Evolutionary conservation across 2,329 filamentous ascomycete genomes (phyloP).

Genomic region (Erysiphe pulchra): DNA sequence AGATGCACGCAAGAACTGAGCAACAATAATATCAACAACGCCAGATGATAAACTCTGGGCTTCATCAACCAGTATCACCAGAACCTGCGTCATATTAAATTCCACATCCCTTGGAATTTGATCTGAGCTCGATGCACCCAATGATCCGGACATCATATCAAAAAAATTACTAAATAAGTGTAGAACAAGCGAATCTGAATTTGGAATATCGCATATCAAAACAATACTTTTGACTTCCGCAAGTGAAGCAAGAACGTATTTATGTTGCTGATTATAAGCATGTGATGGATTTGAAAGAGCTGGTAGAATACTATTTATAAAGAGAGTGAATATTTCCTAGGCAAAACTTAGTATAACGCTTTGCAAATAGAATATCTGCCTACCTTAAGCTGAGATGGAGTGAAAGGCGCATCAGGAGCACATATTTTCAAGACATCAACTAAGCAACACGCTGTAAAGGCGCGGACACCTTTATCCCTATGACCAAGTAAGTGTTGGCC

Average conservation of each 20-base stretch:
- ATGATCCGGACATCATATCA: constrained; percentile 62
- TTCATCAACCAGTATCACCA: constrained; percentile 74
- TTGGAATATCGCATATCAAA: constrained; percentile 66
- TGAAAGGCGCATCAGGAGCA: constrained; percentile 87
- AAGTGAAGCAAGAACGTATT: constrained; percentile 71
- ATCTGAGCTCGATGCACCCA: constrained; percentile 50
- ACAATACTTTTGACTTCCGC: constrained; percentile 88
- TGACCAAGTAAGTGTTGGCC: constrained; percentile 62
- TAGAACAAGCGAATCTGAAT: constrained; percentile 52
- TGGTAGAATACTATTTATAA: constrained; percentile 61
- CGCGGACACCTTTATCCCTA: constrained; percentile 81
- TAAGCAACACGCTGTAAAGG: constrained; percentile 67
- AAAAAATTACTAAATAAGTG: constrained; percentile 75
- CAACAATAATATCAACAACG: constrained; percentile 79
- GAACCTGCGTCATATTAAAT: constrained; percentile 67
- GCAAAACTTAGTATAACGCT: constrained; percentile 3
- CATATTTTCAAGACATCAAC: constrained; percentile 84
- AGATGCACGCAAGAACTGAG: constrained; percentile 78
- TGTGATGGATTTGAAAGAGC: constrained; percentile 66
- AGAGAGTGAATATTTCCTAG: constrained; percentile 79
- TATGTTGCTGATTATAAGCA: constrained; percentile 79
- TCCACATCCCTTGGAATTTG: constrained; percentile 82
- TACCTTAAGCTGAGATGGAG: constrained; percentile 71
- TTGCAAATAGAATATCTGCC: constrained; percentile 6
- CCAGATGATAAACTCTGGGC: constrained; percentile 48